Evolutionary conservation across 2,329 filamentous ascomycete species (phyloP).

Genomic region (Fusarium sp.): DNA sequence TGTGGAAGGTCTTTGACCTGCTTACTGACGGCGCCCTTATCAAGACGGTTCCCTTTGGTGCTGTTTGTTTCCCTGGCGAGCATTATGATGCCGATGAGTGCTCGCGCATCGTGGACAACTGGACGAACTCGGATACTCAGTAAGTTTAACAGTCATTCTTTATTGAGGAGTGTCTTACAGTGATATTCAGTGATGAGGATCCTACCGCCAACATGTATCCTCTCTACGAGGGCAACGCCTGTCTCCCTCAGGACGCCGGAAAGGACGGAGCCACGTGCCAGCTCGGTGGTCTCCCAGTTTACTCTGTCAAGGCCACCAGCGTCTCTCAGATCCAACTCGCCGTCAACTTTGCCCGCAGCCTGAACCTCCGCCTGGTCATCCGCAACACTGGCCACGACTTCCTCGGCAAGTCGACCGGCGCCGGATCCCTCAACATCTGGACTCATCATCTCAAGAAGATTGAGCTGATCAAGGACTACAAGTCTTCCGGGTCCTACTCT

Average conservation of each 20-base stretch:
- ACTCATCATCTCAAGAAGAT: constrained; percentile 64
- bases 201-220: constrained; percentile 49
- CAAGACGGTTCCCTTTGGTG: constrained; percentile 48
- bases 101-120: constrained; percentile 43
- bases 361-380: constrained; percentile 59
- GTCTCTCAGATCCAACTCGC: constrained; percentile 59
- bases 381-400: constrained; percentile 63
- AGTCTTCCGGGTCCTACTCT: constrained; percentile 46
- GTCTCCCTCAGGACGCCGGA: constrained; percentile 45
- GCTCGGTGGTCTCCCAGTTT: constrained; percentile 56
- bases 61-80: constrained; percentile 46
- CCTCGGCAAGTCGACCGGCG: constrained; percentile 68
- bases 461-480: constrained; percentile 40
- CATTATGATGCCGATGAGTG: constrained; percentile 47
- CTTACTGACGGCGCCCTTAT: constrained; percentile 49
- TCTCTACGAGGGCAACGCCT: constrained; percentile 54
- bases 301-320: constrained; percentile 55
- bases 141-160: constrained; percentile 4
- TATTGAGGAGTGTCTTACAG: neutral
- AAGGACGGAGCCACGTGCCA: constrained; percentile 47
- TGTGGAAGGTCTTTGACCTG: constrained; percentile 51
- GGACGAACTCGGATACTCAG: constrained; percentile 40
- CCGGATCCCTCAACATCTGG: constrained; percentile 67
- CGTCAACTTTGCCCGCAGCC: constrained; percentile 59
- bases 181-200: constrained; percentile 32